phyloP scores from a whole-genome alignment of 192 early-diverging fungal genomes.

The Martensiomyces pterosporus region DNA sequence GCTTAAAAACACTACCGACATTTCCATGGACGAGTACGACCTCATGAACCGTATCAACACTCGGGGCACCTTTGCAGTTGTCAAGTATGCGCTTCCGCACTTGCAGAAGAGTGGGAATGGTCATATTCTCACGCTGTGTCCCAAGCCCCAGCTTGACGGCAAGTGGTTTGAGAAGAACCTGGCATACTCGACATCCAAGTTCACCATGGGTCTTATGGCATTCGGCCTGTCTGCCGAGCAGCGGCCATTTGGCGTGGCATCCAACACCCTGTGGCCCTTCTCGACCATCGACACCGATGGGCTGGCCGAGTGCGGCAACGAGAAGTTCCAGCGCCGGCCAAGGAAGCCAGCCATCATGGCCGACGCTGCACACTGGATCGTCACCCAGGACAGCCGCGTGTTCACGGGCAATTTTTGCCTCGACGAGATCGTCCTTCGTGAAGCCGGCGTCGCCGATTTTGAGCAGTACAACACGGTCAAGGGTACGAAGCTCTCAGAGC shows the following conservation, averaged over 20 bases:
- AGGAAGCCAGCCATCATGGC: constrained; percentile 64
- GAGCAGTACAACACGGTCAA: constrained; percentile 23
- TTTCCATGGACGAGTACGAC: constrained; percentile 56
- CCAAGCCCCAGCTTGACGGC: constrained; percentile 59
- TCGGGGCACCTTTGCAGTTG: constrained; percentile 65
- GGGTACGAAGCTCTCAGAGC: constrained; percentile 19
- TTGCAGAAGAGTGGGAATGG: constrained; percentile 66
- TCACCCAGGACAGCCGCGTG: constrained; percentile 51
- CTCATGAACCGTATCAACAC: constrained; percentile 65
- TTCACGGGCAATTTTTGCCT: constrained; percentile 68
- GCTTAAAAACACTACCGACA: constrained; percentile 55
- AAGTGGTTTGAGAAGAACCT: constrained; percentile 62
- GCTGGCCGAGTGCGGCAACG: constrained; percentile 46
- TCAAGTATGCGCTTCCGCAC: constrained; percentile 64
- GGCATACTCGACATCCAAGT: constrained; percentile 59
- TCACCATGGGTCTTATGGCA: constrained; percentile 66
- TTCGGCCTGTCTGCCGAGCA: constrained; percentile 72
- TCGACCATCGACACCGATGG: constrained; percentile 69
- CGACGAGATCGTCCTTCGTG: constrained; percentile 68
- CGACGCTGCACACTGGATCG: constrained; percentile 65
- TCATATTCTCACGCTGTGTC: constrained; percentile 69
- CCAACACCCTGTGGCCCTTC: constrained; percentile 69
- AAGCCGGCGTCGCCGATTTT: constrained; percentile 64
- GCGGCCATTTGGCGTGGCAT: constrained; percentile 59
- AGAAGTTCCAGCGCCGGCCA: constrained; percentile 26